Conservation (phyloP, 345 rosid genomes). For the Durio zibethinus region DNA sequence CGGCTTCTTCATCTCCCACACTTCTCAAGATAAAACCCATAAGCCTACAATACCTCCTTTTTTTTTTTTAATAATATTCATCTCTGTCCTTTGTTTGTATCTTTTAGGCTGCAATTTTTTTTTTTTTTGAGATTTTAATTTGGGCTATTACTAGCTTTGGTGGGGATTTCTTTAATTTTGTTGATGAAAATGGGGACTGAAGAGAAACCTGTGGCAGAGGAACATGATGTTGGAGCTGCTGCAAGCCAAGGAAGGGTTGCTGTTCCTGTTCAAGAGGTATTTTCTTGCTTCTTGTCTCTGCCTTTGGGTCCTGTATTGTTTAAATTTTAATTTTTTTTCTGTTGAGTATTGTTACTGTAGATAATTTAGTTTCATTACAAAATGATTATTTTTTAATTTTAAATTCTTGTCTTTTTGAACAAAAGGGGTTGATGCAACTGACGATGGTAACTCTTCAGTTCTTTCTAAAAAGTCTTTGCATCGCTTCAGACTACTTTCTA, state of each 20-base stretch:
- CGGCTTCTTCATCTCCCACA: not conserved
- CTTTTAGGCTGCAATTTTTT: not conserved
- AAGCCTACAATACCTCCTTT: not conserved
- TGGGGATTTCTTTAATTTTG: slow-evolving; percentile 9
- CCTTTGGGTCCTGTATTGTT: not conserved
- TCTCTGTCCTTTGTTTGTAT: not conserved
- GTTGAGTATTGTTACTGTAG: not conserved
- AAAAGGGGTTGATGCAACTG: not conserved
- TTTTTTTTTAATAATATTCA: too few relatives aligned
- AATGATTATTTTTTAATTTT: not conserved
- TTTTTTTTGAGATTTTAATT: not conserved
- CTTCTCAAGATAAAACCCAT: slow-evolving; percentile 8
- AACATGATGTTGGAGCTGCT: slow-evolving; percentile 11
- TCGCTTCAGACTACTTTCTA: not conserved
- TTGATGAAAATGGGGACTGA: slow-evolving; percentile 24
- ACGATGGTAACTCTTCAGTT: not conserved
- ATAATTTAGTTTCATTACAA: not conserved
- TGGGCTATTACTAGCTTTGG: not conserved
- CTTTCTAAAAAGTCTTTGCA: not conserved
- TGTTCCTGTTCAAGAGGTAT: slow-evolving; percentile 29
- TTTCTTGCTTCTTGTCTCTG: not conserved
- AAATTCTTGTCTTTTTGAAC: not conserved
- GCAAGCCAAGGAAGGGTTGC: slow-evolving; percentile 14
- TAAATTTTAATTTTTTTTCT: not conserved
- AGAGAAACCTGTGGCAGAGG: slow-evolving; percentile 26